Evolutionary conservation across 495 filamentous ascomycete species (phyloP).

Genomic region (Cercophora newfieldiana): DNA sequence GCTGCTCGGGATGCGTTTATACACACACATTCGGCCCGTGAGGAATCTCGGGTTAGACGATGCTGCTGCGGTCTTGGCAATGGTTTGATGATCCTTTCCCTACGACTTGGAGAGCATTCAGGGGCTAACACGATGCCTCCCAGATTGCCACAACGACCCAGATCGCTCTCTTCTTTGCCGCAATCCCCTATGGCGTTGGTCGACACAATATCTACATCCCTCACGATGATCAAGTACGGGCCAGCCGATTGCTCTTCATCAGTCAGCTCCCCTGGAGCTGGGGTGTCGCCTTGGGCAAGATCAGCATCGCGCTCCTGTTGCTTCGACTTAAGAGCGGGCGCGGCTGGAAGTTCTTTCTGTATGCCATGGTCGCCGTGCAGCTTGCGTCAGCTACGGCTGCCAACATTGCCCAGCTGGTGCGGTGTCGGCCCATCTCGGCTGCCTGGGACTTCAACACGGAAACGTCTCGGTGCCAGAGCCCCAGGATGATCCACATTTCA

Average conservation of each 20-base stretch:
- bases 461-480: neutral
- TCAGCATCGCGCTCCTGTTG: constrained; percentile 4
- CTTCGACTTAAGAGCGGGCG: neutral
- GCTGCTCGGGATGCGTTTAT: neutral
- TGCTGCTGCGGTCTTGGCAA: neutral
- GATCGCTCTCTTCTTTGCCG: neutral
- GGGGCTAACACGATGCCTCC: neutral
- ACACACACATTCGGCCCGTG: neutral
- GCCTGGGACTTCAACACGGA: neutral
- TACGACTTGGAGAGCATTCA: neutral
- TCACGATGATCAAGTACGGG: neutral
- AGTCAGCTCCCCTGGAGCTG: constrained; percentile 1
- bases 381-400: neutral
- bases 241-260: neutral
- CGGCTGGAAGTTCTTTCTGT: neutral
- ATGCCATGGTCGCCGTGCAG: constrained; percentile 7
- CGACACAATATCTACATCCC: constrained; percentile 1
- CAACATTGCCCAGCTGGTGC: neutral
- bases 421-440: neutral
- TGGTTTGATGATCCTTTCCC: neutral
- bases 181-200: neutral
- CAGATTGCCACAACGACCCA: neutral
- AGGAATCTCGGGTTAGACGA: neutral
- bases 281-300: constrained; percentile 2
- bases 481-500: neutral